Conservation (phyloP, 2,329 filamentous ascomycete genomes). For the Cadophora luteo-olivacea region DNA sequence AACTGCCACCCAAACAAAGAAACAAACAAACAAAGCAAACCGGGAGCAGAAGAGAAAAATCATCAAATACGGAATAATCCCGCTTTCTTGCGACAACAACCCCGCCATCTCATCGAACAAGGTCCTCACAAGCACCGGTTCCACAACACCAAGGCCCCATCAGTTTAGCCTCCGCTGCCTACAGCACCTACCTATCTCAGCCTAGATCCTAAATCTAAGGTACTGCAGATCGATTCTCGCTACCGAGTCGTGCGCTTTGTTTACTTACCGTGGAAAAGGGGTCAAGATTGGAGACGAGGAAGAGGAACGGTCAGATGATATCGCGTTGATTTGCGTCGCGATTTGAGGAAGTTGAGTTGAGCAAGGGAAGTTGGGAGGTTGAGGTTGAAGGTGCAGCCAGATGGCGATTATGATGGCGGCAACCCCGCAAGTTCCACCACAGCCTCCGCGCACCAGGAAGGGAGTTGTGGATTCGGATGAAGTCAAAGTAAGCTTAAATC, state of each 20-base stretch:
- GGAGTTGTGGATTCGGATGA: neutral
- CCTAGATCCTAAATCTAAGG: neutral
- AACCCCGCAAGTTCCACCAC: neutral
- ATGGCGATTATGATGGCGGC: neutral
- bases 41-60: neutral
- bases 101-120: neutral
- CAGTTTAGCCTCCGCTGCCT: neutral
- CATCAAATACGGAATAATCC: neutral
- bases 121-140: neutral
- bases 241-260: neutral
- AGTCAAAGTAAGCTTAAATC: slow-evolving; percentile 9
- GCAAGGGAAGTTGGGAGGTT: neutral
- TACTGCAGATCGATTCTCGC: slow-evolving; percentile 1
- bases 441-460: neutral
- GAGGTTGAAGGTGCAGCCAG: neutral
- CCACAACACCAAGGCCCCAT: neutral
- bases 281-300: neutral
- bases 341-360: neutral
- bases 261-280: neutral
- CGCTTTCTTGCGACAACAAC: neutral
- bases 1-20: neutral
- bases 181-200: neutral
- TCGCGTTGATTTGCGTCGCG: neutral
- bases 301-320: neutral
- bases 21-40: neutral